Evolutionary conservation across 1,284 basidiomycete genomes (phyloP), one percentile per base, ranked within the genome.

Genomic region (Rhodotorula sp.): DNA sequence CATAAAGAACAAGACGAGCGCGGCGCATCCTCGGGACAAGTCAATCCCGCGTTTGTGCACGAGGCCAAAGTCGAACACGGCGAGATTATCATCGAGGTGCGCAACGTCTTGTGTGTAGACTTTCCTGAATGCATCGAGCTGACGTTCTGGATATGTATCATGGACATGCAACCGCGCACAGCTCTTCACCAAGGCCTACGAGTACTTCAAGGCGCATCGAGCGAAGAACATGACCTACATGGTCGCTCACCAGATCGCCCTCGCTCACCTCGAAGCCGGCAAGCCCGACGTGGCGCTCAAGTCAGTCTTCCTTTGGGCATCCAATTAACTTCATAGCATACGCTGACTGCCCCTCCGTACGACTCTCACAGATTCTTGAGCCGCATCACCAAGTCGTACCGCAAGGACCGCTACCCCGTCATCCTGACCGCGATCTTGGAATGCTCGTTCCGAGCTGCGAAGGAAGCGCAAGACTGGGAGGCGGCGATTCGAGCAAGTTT

Each of bases 41-140:
- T 10, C 26, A 54, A 54, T 26, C 66, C 66, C 17, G 84, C 82
- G 0, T 89, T 91, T 78, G 82, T 83, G 26, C 94, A 94, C 71
- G 93, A 96, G 82, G 89, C 88, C 80, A 95, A 91, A 78, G 89
- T 95, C 5, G 91, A 95, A 71, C 93, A 96, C 80, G 80, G 89
- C 30, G 86, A 86, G 3, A 83, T 93, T 62, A 87, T 91, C 49
- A 83, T 94, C 45, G 94, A 96, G 84, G 91, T 90, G 68, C 60
- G 82, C 76, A 33, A 12, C 37, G 42, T n/a, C 33, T 20, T 24
- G 8, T 42, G 12, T 42, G 37, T 42, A 8, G 37, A 44, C 51
- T 14, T 51, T 51, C 49, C 49, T 18, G 15, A 7, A 33, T 18
- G 29, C 6, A 30, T 22, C 37, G 17, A n/a, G 10, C 33, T 58